These are phyloP conservation scores for Citrus sp. DNA, from an alignment of 345 rosid genomes.

Conservation along the genomic window DNA sequence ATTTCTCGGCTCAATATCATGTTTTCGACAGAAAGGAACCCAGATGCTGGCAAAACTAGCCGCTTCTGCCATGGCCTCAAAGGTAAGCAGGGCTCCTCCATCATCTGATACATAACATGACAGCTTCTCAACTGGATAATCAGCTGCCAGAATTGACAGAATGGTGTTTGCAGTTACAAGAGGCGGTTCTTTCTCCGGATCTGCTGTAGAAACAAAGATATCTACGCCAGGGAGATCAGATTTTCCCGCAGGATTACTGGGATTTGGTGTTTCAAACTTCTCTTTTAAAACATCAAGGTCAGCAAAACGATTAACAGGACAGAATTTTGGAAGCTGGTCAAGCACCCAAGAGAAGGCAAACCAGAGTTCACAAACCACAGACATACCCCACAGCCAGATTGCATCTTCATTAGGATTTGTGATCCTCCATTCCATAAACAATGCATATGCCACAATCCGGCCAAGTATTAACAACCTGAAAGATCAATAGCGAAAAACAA, in stretches of 20 bases:
- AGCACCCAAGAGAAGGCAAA: conserved; percentile 88
- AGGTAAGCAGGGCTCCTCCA: conserved; percentile 77
- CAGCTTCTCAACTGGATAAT: conserved; percentile 77
- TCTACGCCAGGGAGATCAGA: conserved; percentile 86
- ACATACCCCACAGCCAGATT: conserved; percentile 79
- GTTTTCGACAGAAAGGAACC: conserved; percentile 93
- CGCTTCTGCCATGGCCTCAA: conserved; percentile 94
- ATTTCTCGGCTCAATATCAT: conserved; percentile 67
- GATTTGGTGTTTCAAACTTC: conserved; percentile 57
- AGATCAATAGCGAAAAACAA: not conserved
- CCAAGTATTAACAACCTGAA: conserved; percentile 55
- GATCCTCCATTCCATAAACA: conserved; percentile 72
- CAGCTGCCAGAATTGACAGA: conserved; percentile 71
- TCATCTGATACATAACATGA: conserved; percentile 85
- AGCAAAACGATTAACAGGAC: conserved; percentile 53
- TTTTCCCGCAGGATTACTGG: conserved; percentile 47
- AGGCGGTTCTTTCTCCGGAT: conserved; percentile 83
- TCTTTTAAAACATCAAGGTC: conserved; percentile 56
- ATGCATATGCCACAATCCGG: conserved; percentile 51
- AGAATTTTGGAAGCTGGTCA: conserved; percentile 81
- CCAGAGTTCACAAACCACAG: conserved; percentile 79
- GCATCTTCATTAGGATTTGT: conserved; percentile 67
- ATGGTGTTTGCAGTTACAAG: conserved; percentile 82
- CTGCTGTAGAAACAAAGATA: conserved; percentile 82
- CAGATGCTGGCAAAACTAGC: conserved; percentile 77